Conservation (phyloP, 306 rosid species). For the Prosopis cineraria region DNA sequence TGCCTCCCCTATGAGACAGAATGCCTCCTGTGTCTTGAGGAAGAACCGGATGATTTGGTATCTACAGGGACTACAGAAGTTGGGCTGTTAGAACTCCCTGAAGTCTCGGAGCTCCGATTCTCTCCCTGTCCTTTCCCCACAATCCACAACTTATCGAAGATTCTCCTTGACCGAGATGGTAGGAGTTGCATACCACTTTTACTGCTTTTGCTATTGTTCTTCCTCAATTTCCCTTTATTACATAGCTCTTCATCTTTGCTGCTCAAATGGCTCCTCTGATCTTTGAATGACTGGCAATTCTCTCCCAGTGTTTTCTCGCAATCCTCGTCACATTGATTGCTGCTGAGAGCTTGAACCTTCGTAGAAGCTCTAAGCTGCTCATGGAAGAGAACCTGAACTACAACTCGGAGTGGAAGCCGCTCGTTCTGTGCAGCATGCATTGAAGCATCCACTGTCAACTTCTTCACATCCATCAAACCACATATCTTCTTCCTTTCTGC, state of each 20-base stretch:
- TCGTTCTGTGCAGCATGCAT: slow-evolving; percentile 94
- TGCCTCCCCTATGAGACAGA: slow-evolving; percentile 68
- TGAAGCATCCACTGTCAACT: slow-evolving; percentile 66
- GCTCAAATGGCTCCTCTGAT: slow-evolving; percentile 54
- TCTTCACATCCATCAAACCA: slow-evolving; percentile 80
- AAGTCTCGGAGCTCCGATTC: slow-evolving; percentile 84
- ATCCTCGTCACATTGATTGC: slow-evolving; percentile 37
- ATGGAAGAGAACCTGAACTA: slow-evolving; percentile 87
- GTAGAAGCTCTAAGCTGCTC: slow-evolving; percentile 81
- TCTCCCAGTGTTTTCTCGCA: slow-evolving; percentile 44
- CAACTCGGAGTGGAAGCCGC: slow-evolving; percentile 87
- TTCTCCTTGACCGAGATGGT: slow-evolving; percentile 90
- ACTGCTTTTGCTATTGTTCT: slow-evolving; percentile 77
- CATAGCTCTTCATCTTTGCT: slow-evolving; percentile 51
- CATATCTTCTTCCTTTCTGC: slow-evolving; percentile 75
- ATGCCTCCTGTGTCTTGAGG: slow-evolving; percentile 86
- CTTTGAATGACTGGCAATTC: slow-evolving; percentile 53
- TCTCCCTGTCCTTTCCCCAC: slow-evolving; percentile 80
- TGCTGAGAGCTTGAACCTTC: slow-evolving; percentile 24
- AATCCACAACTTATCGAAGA: slow-evolving; percentile 81
- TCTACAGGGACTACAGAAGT: slow-evolving; percentile 74
- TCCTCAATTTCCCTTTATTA: slow-evolving; percentile 54
- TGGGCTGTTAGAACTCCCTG: slow-evolving; percentile 94
- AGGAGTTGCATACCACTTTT: slow-evolving; percentile 76
- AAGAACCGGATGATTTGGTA: slow-evolving; percentile 72